Percentiles rank a stretch among this genome's conserved stretches.
phyloP scores from a whole-genome alignment of 306 rosid species.

The Glycine soja region DNA sequence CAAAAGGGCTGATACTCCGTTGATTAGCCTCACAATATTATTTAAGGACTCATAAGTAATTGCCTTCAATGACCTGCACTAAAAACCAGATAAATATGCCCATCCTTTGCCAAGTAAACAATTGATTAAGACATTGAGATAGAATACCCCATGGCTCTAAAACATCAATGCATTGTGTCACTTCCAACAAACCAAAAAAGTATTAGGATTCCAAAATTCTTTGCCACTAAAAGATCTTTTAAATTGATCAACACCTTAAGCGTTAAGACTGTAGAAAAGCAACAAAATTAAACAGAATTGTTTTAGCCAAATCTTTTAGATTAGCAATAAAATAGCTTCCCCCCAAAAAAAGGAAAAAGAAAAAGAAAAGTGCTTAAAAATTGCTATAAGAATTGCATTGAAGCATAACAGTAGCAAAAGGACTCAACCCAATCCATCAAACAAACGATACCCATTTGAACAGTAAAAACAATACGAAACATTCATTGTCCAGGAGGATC shows the following conservation, averaged over 20 bases:
- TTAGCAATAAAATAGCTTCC: conserved; percentile 11
- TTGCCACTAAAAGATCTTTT: not conserved
- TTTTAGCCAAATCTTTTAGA: conserved; percentile 19
- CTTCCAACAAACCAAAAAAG: too few relatives aligned
- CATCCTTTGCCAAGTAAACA: conserved; percentile 6
- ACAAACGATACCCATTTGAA: conserved; percentile 19
- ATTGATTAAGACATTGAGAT: conserved; percentile 18
- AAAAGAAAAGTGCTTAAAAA: not conserved
- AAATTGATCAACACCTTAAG: not conserved
- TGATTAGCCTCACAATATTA: conserved; percentile 80
- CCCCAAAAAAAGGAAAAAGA: not conserved
- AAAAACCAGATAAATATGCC: conserved; percentile 41
- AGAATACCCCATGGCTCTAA: too few relatives aligned
- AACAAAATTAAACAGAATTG: conserved; percentile 6
- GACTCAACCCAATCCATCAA: conserved; percentile 15
- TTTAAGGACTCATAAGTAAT: conserved; percentile 81
- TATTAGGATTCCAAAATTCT: not conserved
- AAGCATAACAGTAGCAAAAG: not conserved
- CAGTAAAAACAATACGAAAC: conserved; percentile 21
- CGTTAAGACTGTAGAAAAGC: not conserved
- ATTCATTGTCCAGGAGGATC: conserved; percentile 5
- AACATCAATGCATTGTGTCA: too few relatives aligned
- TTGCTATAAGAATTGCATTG: not conserved
- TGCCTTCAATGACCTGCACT: conserved; percentile 89
- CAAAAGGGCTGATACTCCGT: conserved; percentile 89